Evolutionary conservation across 2,329 filamentous ascomycete genomes (phyloP).

Genomic region (Colletotrichum salicis): DNA sequence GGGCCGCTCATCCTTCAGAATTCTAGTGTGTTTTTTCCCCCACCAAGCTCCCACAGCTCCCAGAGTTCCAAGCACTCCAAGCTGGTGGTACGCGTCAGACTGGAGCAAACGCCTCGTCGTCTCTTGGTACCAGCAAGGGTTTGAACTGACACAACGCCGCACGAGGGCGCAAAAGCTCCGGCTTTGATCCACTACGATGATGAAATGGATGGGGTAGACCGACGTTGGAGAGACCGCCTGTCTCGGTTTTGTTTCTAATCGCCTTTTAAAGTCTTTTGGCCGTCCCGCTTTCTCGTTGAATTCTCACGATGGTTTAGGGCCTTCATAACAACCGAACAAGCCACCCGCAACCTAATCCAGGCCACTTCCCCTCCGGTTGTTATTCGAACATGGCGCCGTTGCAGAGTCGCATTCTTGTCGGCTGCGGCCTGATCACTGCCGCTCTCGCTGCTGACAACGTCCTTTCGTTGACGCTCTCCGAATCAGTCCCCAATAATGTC

Average conservation of each 20-base stretch:
- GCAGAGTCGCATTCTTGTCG: slow-evolving; percentile 24
- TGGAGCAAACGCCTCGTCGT: slow-evolving; percentile 18
- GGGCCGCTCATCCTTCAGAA: not conserved
- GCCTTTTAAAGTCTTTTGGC: slow-evolving; percentile 24
- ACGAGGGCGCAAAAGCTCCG: slow-evolving; percentile 11
- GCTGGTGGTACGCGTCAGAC: slow-evolving; percentile 32
- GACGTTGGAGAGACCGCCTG: slow-evolving; percentile 5
- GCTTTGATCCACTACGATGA: slow-evolving; percentile 29
- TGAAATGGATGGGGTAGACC: slow-evolving; percentile 23
- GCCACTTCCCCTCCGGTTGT: slow-evolving; percentile 2
- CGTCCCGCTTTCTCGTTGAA: slow-evolving; percentile 7
- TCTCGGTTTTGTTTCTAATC: not conserved
- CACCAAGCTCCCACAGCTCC: not conserved
- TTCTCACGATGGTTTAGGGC: slow-evolving; percentile 20
- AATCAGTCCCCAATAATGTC: slow-evolving; percentile 17
- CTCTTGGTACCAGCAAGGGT: slow-evolving; percentile 18
- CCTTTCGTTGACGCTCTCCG: slow-evolving; percentile 21
- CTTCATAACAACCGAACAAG: not conserved
- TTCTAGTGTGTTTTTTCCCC: not conserved
- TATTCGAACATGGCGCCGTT: slow-evolving; percentile 24
- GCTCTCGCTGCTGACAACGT: slow-evolving; percentile 17
- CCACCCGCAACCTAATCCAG: not conserved
- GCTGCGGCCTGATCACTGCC: slow-evolving; percentile 25
- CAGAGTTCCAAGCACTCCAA: not conserved
- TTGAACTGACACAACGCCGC: not conserved